Base-by-base conservation (phyloP, 1,139 yeast genomes). In the Yamadazyma blattariae region DNA sequence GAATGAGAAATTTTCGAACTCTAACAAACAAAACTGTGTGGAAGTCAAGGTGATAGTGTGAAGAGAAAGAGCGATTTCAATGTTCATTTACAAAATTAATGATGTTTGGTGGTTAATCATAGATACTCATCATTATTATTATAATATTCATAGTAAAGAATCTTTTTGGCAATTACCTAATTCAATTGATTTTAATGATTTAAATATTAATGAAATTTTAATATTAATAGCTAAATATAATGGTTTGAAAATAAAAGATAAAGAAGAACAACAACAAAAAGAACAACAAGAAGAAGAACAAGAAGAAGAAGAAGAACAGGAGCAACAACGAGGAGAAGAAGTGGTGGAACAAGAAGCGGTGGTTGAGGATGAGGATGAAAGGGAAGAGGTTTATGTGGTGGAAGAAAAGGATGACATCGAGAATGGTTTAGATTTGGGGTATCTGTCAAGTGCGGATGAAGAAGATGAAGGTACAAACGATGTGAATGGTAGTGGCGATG, bases 201-300 rank as follows among this genome's bases (percentile, higher is more conserved):
- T 46, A 2, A 50, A 64, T 36, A 64, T 46, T 38, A 66, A 68
- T 38, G 57, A 60, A 27, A 48, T 67, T 22, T 57, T 52, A 10
- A 23, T 62, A 3, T 44, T 67, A 28, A 48, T 62, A 36, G 71
- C 63, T 4, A 56, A 53, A 43, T 52, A 57, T 13, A 48, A 56
- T 29, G 73, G 72, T 2, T 40, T 63, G 29, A 44, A 32, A 14
- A 44, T 47, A n/a, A 29, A 15, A 3, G 11, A 16, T 16, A n/a
- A 26, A n/a, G 28, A 26, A 8, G 26, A 6, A 17, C 4, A 2
- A 16, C 25, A 21, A 12, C 34, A 14, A 2, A 3, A 32, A 15
- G 30, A 12, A 25, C 27, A 26, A 8, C 15, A 2, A 2, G 25
- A 23, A 13, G 30, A 17, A 12, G 26, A 13, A n/a, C 11, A 5